Evolutionary conservation across 805 yeast species (phyloP), one percentile per base, ranked within the genome.

Genomic region (Candida koratica): DNA sequence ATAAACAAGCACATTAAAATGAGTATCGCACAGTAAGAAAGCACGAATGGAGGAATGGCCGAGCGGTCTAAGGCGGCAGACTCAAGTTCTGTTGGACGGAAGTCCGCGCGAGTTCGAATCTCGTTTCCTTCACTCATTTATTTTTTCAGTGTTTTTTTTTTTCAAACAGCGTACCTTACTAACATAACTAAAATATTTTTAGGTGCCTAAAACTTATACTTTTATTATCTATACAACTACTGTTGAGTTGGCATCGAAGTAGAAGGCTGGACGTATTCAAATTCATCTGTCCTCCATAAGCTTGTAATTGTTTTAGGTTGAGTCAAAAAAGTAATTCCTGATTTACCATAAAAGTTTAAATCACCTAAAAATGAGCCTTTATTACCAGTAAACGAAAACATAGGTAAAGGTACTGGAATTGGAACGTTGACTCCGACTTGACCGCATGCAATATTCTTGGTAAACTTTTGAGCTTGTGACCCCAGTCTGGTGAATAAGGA

Each of bases 361-460:
- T 82, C 88, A 23, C 89, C 89, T 46, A 81, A 67, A 73, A 82
- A 81, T 5, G 85, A 79, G 25, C 77, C 83, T 62, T 79, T 79
- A 58, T 75, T 76, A 17, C 89, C 89, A 9, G 89, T 82, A 65
- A 81, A 81, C 3, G 85, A 78, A 60, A 81, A 81, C 84, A 82
- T 79, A 41, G 89, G 88, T 56, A 82, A 64, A 33, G 89, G 89
- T 13, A 81, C 89, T 4, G 89, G 89, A 43, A 81, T 82, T 11
- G 89, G 88, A 24, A 81, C 86, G 50, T 81, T 81, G 48, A 81
- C 69, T 38, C 89, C 89, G 34, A 81, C 84, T 60, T 81, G 88
- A 20, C 89, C 89, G 38, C 81, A 77, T 41, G 79, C 83, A 43
- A 81, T 75, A 45, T 76, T 70, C 60, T 71, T 76, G 55, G 73